phyloP scores from a whole-genome alignment of 352 stramenopile genomes.

The Pythium sp. region DNA sequence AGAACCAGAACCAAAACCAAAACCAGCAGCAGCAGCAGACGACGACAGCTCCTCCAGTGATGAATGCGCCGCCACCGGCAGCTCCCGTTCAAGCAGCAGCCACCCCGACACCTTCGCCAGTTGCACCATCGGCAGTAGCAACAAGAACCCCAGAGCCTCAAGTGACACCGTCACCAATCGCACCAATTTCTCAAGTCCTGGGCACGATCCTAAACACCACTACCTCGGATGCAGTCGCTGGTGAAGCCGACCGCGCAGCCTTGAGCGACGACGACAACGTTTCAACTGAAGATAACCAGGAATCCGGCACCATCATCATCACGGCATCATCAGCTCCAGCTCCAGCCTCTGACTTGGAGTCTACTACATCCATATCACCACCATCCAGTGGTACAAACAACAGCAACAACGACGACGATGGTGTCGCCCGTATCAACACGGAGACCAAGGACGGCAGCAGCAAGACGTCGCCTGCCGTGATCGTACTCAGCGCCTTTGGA shows the following conservation, averaged over 20 bases:
- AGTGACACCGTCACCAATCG: slow-evolving; percentile 1
- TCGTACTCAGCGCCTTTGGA: slow-evolving; percentile 25
- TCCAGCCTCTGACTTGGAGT: not conserved
- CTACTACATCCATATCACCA: not conserved
- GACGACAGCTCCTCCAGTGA: not conserved
- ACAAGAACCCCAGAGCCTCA: not conserved
- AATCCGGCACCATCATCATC: not conserved
- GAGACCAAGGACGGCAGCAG: slow-evolving; percentile 3
- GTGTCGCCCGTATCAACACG: slow-evolving; percentile 12
- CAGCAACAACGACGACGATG: slow-evolving; percentile 5
- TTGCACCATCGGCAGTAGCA: slow-evolving; percentile 5
- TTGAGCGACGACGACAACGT: not conserved
- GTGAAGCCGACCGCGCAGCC: not conserved
- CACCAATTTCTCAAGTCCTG: not conserved
- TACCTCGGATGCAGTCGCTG: not conserved
- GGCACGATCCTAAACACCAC: not conserved
- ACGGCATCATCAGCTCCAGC: not conserved
- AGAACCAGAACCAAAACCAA: not conserved
- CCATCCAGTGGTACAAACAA: slow-evolving; percentile 1
- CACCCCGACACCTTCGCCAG: not conserved
- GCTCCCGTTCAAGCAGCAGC: not conserved
- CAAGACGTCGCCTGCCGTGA: slow-evolving; percentile 26
- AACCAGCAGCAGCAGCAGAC: slow-evolving; percentile 9
- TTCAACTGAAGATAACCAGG: not conserved
- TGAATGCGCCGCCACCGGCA: not conserved